phyloP scores from a whole-genome alignment of 805 yeast genomes.

The Ogataea nonfermentans region DNA sequence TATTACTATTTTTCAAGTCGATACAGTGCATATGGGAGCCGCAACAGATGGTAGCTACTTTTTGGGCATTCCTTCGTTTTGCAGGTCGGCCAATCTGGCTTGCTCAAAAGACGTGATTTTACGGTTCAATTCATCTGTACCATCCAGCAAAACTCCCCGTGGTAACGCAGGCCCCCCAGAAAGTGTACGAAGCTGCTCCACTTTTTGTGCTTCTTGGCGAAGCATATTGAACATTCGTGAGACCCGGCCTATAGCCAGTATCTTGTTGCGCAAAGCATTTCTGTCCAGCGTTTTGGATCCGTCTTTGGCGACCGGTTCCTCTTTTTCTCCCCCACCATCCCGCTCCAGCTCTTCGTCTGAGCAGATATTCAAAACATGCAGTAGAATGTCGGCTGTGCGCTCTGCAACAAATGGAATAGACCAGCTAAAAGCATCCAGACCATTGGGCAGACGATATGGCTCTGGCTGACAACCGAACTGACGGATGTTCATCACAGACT shows the following conservation, averaged over 20 bases:
- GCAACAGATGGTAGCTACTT: too few species aligned
- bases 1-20: background rate
- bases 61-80: constrained; percentile 79
- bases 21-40: background rate
- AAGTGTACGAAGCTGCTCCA: constrained; percentile 70
- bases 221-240: constrained; percentile 88
- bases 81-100: constrained; percentile 74
- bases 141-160: constrained; percentile 79
- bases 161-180: constrained; percentile 74
- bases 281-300: constrained; percentile 37
- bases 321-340: constrained; percentile 45
- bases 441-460: constrained; percentile 95
- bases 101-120: constrained; percentile 75
- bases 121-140: constrained; percentile 74
- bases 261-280: constrained; percentile 66
- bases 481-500: constrained; percentile 88
- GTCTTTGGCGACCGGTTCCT: constrained; percentile 48
- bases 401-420: constrained; percentile 96
- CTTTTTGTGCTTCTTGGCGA: constrained; percentile 84
- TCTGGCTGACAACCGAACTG: constrained; percentile 89
- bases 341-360: constrained; percentile 76
- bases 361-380: constrained; percentile 85
- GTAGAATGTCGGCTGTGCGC: constrained; percentile 88
- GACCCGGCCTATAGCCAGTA: constrained; percentile 88
- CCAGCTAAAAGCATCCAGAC: constrained; percentile 98